Base-by-base conservation (phyloP, 176 grass and related monocot genomes). In the Canna indica region DNA sequence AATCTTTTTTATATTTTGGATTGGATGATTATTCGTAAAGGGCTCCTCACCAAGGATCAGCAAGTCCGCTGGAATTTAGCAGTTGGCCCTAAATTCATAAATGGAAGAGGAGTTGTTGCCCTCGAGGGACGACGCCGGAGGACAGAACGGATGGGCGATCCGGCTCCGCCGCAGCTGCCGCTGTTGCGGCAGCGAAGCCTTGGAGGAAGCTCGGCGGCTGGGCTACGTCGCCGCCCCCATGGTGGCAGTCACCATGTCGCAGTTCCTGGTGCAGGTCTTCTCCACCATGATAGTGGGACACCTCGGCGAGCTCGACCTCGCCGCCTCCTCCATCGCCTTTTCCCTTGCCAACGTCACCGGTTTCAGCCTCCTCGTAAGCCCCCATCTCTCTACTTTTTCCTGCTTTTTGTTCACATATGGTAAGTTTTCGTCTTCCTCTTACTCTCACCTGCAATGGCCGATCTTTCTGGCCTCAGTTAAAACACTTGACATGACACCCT, bases 231-330 rank as follows among this genome's bases (percentile, higher is more conserved):
- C 81, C 9, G 71, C 77, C 68, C 84, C 88, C 22, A 79, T 90
- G 88, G 76, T 79, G 26, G 88, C 75, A 2, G 81, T 90, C 38
- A 74, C 74, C 60, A n/a, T 84, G 54, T 74, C 84, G 72, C 84
- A 90, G 75, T 84, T 73, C 47, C 63, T 85, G 17, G 84, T 84
- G 67, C 92, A 96, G 92, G 88, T 91, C 32, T 64, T 79, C 36
- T 91, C 92, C 47, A 96, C 82, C 85, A 96, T 91, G 92, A 88
- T 96, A 81, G 92, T 96, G 14, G 92, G 92, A 2, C 92, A 96
- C 77, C 92, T 96, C 58, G 88, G 88, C 56, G 59, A 82, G 12
- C 88, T 96, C 9, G 81, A 88, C 67, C 85, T 96, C 60, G 80
- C 88, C 52, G 84, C 85, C 38, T 74, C 92, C 73, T 83, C 92